Conservation (phyloP, 345 rosid species). For the Carallia brachiata region DNA sequence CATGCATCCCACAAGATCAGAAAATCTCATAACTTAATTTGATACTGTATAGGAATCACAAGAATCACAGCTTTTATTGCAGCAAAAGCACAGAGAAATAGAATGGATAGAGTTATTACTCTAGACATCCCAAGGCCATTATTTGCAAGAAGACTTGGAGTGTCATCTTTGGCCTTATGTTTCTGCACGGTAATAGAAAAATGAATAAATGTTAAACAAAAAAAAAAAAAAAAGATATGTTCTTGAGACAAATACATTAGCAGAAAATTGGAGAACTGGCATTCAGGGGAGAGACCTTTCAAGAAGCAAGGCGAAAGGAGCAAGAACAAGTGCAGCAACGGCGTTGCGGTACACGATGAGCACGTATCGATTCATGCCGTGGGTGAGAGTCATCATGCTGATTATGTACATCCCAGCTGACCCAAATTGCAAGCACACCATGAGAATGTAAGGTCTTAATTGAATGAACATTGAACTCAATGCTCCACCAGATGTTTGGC, state of each 20-base stretch:
- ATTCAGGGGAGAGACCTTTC: slow-evolving; percentile 47
- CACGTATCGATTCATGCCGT: slow-evolving; percentile 75
- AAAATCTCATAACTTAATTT: too few species aligned
- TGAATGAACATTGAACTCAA: slow-evolving; percentile 1
- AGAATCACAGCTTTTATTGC: background rate
- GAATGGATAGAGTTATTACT: slow-evolving; percentile 38
- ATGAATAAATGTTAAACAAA: background rate
- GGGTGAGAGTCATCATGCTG: slow-evolving; percentile 54
- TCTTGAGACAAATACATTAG: too few species aligned
- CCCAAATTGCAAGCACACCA: slow-evolving; percentile 70
- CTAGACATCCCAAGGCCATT: slow-evolving; percentile 58
- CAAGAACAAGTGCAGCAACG: slow-evolving; percentile 65
- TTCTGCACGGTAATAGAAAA: slow-evolving; percentile 39
- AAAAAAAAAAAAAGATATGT: too few species aligned
- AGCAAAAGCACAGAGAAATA: background rate
- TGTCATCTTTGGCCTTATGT: slow-evolving; percentile 77
- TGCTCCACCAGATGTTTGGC: background rate
- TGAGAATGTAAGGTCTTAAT: slow-evolving; percentile 56
- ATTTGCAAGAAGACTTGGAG: slow-evolving; percentile 54
- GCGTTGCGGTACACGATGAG: slow-evolving; percentile 70
- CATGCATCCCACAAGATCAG: background rate
- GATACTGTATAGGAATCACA: too few species aligned
- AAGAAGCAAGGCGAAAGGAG: slow-evolving; percentile 68
- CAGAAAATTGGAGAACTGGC: too few species aligned
- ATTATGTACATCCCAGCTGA: slow-evolving; percentile 65